Evolutionary conservation across 345 rosid species (phyloP), one percentile per base, ranked within the genome.

Genomic region (Gossypium mustelinum): DNA sequence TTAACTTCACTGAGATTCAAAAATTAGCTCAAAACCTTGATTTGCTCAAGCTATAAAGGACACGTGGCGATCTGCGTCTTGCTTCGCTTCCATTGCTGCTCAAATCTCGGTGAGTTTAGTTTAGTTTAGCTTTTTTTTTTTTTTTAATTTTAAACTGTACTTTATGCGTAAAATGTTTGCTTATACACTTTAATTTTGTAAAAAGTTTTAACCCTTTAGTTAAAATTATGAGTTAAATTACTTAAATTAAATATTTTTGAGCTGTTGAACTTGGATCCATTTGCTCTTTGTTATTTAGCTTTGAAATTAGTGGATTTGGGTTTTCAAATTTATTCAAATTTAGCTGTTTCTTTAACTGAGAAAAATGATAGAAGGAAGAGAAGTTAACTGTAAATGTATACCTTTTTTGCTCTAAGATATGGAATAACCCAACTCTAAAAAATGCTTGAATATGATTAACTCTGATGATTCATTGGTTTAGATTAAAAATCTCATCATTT

Each of bases 51-150:
- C 86, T 86, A 25, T 57, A 58, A 59, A 54, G 67, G 86, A 85
- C 87, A 83, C 88, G 84, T 83, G 84, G 76, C 86, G 88, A 89
- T 90, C 97, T 86, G 81, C 81, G 77, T 80, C 60, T 78, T 70
- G 82, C 83, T 70, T 84, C 80, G 65, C 85, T 82, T 85, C 80
- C 76, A 77, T 73, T 78, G 76, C 84, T 55, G 88, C 85, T 81
- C 79, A 80, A 84, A 76, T 85, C 78, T 86, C 79, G 73, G 97
- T 87, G 79, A 86, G 91, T 83, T 76, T 69, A 16, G 71, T 54
- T 51, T 68, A 34, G 47, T 68, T 79, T 70, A 16, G 29, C 24
- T 11, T 52, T 63, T 29, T 45, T 17, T 52, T 54, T 54, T 52
- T 54, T 54, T 54, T 29, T 0, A 0, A 54, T 54, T 71, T 68